Percentiles rank a stretch among this genome's conserved stretches.
Conservation (phyloP, 2,329 filamentous ascomycete species). For the Cylindrodendrum hubeiense region DNA sequence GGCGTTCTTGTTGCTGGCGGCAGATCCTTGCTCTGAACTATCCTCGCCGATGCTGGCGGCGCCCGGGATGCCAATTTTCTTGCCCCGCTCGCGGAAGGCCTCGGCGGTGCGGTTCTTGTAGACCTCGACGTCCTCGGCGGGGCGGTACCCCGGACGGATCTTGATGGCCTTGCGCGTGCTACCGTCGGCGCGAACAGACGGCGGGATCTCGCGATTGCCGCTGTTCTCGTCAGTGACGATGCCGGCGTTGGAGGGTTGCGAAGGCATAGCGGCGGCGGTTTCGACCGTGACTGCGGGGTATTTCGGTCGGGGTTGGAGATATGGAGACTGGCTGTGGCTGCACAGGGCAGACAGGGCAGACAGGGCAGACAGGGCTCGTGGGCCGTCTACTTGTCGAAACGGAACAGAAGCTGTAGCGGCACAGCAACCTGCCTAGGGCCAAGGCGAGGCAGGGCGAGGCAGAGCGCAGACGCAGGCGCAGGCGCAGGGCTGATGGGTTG, state of each 20-base stretch:
- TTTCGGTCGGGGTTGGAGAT: conserved; percentile 23
- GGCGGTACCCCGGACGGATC: conserved; percentile 91
- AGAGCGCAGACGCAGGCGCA: not conserved
- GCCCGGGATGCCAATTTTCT: conserved; percentile 76
- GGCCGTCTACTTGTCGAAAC: conserved; percentile 1
- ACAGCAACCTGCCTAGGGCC: conserved; percentile 12
- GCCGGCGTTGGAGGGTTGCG: conserved; percentile 71
- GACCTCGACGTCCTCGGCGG: conserved; percentile 93
- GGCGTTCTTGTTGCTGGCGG: conserved; percentile 84
- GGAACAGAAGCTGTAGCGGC: conserved; percentile 4
- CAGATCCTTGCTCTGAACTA: conserved; percentile 59
- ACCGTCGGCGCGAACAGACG: conserved; percentile 88
- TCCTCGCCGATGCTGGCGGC: conserved; percentile 71
- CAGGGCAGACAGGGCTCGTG: conserved; percentile 16
- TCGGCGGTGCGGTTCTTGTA: conserved; percentile 95
- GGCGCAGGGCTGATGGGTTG: conserved; percentile 10
- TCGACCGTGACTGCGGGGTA: conserved; percentile 27
- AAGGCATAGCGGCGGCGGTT: conserved; percentile 54
- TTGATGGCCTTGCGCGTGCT: conserved; percentile 94
- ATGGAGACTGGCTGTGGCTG: conserved; percentile 10
- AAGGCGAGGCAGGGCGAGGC: conserved; percentile 4
- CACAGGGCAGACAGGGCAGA: conserved; percentile 13
- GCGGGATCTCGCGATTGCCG: conserved; percentile 90
- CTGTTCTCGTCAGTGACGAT: conserved; percentile 81
- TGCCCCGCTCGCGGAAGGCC: conserved; percentile 81